These are phyloP conservation scores for Vaccinium myrtillus DNA, from an alignment of 148 eudicot species.

Conservation along the genomic window DNA sequence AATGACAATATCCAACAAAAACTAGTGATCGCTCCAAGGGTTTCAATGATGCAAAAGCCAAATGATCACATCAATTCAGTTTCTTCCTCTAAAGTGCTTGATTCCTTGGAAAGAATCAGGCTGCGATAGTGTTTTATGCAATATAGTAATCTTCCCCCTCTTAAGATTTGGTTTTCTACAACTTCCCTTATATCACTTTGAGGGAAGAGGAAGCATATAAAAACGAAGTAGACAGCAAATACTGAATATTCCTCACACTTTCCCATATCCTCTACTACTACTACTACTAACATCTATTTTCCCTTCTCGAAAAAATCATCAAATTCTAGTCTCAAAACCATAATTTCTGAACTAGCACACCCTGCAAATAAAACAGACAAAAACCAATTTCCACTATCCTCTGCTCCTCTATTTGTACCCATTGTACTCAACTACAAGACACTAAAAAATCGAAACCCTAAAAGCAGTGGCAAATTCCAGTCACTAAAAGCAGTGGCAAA, in stretches of 20 bases:
- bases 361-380: not conserved
- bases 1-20: not conserved
- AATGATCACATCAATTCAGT: not conserved
- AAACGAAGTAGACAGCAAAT: not conserved
- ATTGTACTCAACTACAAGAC: not conserved
- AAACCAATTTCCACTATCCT: not conserved
- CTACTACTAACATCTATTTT: not conserved
- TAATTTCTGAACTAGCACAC: constrained; percentile 8
- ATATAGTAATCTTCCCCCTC: not conserved
- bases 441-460: too few relatives aligned
- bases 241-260: not conserved
- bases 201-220: not conserved
- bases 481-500: not conserved
- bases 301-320: not conserved
- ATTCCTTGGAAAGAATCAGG: not conserved
- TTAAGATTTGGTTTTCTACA: not conserved
- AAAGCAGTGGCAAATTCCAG: not conserved
- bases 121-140: not conserved
- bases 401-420: not conserved
- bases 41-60: not conserved
- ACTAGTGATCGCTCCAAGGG: not conserved
- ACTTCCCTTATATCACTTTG: not conserved
- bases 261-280: not conserved
- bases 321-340: constrained; percentile 5
- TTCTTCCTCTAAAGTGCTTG: not conserved